Percentiles rank a stretch among this genome's conserved stretches.
These are phyloP conservation scores for Xylaria intraflava DNA, from an alignment of 495 filamentous ascomycete species.

Conservation along the genomic window DNA sequence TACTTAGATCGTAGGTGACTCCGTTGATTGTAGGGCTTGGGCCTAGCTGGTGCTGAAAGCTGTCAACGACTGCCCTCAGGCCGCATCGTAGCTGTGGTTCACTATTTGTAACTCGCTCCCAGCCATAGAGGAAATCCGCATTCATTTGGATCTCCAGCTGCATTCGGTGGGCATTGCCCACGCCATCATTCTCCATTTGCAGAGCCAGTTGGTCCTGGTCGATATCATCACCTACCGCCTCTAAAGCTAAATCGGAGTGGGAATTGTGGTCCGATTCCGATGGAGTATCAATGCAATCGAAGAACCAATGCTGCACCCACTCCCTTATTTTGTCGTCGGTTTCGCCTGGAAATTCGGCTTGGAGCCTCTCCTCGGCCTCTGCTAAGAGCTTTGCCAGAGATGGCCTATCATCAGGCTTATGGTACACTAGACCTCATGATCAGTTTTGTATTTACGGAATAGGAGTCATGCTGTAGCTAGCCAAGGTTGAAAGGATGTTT, in stretches of 20 bases:
- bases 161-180: neutral
- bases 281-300: no score
- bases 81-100: neutral
- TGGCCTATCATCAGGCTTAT: conserved; percentile 16
- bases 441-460: no score
- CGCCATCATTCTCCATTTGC: neutral
- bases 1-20: neutral
- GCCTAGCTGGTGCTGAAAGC: conserved; percentile 1
- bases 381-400: neutral
- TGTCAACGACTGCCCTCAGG: neutral
- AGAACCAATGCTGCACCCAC: conserved; percentile 15
- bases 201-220: neutral
- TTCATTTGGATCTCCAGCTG: neutral
- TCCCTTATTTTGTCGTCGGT: neutral
- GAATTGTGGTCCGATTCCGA: no score
- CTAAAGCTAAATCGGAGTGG: no score
- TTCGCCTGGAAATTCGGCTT: neutral
- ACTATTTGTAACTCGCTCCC: neutral
- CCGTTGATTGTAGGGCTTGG: neutral
- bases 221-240: no score
- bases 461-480: neutral
- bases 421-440: conserved; percentile 19
- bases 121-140: neutral
- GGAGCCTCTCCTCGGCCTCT: conserved; percentile 1
- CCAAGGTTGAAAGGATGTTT: no score